Evolutionary conservation across 2,329 filamentous ascomycete genomes (phyloP).

Genomic region (Colletotrichum abscissum): DNA sequence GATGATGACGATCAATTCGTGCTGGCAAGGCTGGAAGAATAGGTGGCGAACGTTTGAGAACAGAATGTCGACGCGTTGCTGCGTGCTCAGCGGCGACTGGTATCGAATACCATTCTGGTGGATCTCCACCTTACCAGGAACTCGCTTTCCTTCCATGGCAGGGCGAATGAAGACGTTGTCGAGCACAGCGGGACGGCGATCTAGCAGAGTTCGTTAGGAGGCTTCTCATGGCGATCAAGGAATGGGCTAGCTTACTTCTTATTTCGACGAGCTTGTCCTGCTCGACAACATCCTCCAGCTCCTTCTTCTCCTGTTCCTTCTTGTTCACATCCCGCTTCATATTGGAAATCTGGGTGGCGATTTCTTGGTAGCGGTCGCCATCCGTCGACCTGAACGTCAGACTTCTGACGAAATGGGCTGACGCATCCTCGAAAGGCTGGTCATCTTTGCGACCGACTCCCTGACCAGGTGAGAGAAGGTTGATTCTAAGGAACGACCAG

Average conservation of each 20-base stretch:
- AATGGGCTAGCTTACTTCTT: slow-evolving; percentile 72
- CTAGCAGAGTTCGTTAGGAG: slow-evolving; percentile 52
- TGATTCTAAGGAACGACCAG: slow-evolving; percentile 93
- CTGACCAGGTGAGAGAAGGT: slow-evolving; percentile 96
- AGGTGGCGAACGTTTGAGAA: slow-evolving; percentile 99
- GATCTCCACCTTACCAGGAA: slow-evolving; percentile 95
- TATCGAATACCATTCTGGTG: slow-evolving; percentile 99
- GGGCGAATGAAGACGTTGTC: slow-evolving; percentile 97
- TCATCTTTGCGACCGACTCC: slow-evolving; percentile 98
- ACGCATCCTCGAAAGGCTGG: slow-evolving; percentile 95
- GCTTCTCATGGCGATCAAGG: neutral
- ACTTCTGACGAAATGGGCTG: slow-evolving; percentile 94
- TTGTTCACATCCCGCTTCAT: slow-evolving; percentile 94
- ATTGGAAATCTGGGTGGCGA: slow-evolving; percentile 92
- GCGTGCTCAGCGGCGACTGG: slow-evolving; percentile 80
- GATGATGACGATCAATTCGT: slow-evolving; percentile 97
- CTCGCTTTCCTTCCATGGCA: slow-evolving; percentile 95
- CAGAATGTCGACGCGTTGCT: slow-evolving; percentile 89
- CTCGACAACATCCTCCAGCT: slow-evolving; percentile 98
- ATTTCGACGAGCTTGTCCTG: slow-evolving; percentile 98
- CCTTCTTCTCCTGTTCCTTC: slow-evolving; percentile 98
- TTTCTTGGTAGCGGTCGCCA: slow-evolving; percentile 87
- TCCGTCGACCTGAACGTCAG: slow-evolving; percentile 95
- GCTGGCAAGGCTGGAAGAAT: slow-evolving; percentile 97
- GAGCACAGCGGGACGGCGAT: slow-evolving; percentile 88